These are phyloP conservation scores for Colletotrichum tabaci DNA, from an alignment of 2,329 filamentous ascomycete genomes.

Conservation along the genomic window DNA sequence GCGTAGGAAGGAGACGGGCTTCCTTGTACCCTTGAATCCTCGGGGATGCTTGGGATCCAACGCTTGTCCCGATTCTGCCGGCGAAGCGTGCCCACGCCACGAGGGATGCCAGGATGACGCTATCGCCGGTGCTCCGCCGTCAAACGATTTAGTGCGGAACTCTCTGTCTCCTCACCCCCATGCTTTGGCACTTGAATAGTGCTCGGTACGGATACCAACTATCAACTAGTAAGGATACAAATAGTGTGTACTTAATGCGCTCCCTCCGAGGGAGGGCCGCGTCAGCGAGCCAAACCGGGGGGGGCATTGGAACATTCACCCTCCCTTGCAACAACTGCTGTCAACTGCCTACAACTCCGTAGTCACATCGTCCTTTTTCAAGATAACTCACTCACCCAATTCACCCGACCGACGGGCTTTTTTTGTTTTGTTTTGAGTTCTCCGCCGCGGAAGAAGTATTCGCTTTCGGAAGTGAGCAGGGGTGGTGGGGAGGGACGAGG, in stretches of 20 bases:
- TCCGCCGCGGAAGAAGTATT: conserved; percentile 32
- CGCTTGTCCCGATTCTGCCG: conserved; percentile 36
- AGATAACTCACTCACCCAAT: neutral
- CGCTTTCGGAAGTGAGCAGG: conserved; percentile 32
- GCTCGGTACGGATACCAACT: neutral
- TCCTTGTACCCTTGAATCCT: no score
- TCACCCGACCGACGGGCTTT: no score
- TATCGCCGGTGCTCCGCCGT: conserved; percentile 35
- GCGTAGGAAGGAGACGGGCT: neutral
- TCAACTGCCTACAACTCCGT: neutral
- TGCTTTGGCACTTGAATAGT: conserved; percentile 7
- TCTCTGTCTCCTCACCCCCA: neutral
- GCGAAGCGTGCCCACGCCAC: conserved; percentile 31
- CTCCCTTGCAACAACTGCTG: neutral
- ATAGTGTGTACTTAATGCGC: no score
- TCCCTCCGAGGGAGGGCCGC: conserved; percentile 26
- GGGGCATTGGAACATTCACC: neutral
- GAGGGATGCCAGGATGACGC: conserved; percentile 39
- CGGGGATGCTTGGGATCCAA: neutral
- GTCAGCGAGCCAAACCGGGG: conserved; percentile 33
- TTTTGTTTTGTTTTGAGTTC: neutral
- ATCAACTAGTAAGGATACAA: no score
- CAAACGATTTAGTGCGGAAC: conserved; percentile 17
- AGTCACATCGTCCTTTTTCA: conserved; percentile 7
- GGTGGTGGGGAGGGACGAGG: neutral